Evolutionary conservation across 2,329 filamentous ascomycete genomes (phyloP), one percentile per base, ranked within the genome.

Genomic region (Colletotrichum lini): DNA sequence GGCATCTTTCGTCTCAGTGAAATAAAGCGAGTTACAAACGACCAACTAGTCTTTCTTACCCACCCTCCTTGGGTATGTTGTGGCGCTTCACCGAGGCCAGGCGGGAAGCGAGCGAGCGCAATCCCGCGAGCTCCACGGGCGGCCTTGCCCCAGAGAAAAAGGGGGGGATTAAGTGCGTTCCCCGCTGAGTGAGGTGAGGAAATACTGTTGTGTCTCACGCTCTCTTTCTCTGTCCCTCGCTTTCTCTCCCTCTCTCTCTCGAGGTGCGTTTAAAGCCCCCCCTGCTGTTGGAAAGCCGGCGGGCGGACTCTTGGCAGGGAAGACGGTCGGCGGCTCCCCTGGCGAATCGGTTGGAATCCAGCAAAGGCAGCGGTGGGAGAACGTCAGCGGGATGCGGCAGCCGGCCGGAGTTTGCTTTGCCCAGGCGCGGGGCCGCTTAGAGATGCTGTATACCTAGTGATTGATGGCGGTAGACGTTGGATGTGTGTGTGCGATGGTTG

Each of bases 1-100:
- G 77, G 77, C 73, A 75, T 76, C 53, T 59, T 44, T 23, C 50
- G 8, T 18, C 30, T 57, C 18, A 47, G 65, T 53, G 30, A 30
- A 5, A 30, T 3, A 52, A 53, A 65, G 44, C 16, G 58, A 30
- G 30, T 30, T 2, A 26, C 23, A 26, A 26, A 26, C 23, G 3
- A 26, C 26, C 26, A 26, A 26, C 26, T 12, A 42, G 26, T 23
- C 44, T 30, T 35, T 60, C n/a, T 13, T 30, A 30, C 30, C 30
- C 30, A 30, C 30, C 2, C 23, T 18, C 16, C n/a, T 18, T 49
- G 44, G 18, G 13, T 13, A 26, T 23, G 21, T 23, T 12, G 7
- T 26, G 21, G 47, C 47, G 30, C 23, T 49, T 65, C n/a, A 44
- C 61, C 47, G 21, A 53, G 47, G 60, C 45, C n/a, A 35, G 26